These are phyloP conservation scores for Leptographium galeiforme DNA, from an alignment of 2,329 filamentous ascomycete genomes.

Conservation along the genomic window DNA sequence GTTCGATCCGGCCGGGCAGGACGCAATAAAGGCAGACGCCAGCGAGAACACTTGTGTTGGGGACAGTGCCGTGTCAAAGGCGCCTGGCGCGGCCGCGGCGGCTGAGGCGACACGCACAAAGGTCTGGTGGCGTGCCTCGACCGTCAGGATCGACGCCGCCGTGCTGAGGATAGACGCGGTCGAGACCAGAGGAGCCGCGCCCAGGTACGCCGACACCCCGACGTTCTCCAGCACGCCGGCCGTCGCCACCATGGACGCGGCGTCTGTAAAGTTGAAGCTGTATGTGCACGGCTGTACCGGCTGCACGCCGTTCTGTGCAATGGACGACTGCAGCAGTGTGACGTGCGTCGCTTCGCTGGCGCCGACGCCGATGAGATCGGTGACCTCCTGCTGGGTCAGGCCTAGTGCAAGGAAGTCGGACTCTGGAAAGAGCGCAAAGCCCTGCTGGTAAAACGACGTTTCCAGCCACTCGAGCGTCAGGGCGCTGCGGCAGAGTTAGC, in stretches of 20 bases:
- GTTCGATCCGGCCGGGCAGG: constrained; percentile 54
- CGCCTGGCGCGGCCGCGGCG: constrained; percentile 47
- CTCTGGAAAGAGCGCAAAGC: constrained; percentile 52
- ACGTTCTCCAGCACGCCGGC: constrained; percentile 60
- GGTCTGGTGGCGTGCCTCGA: constrained; percentile 62
- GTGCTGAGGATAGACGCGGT: constrained; percentile 46
- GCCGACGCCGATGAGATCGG: constrained; percentile 48
- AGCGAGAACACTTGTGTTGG: constrained; percentile 60
- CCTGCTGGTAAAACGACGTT: constrained; percentile 57
- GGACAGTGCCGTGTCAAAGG: constrained; percentile 57
- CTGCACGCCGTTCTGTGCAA: constrained; percentile 47
- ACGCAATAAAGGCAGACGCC: constrained; percentile 57
- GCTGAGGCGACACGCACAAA: constrained; percentile 51
- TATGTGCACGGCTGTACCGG: constrained; percentile 60
- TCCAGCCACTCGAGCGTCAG: constrained; percentile 65
- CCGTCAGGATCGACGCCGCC: constrained; percentile 57
- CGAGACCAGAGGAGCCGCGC: constrained; percentile 52
- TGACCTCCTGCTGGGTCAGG: constrained; percentile 38
- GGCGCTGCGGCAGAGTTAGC: constrained; percentile 31
- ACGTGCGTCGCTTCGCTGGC: constrained; percentile 52
- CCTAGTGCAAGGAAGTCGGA: constrained; percentile 52
- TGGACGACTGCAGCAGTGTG: constrained; percentile 41
- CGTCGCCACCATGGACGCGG: constrained; percentile 53
- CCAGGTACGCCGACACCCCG: constrained; percentile 61
- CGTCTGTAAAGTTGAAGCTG: constrained; percentile 56